Percentiles rank a stretch among this genome's conserved stretches.
These are phyloP conservation scores for Intubia oerlemansii DNA, from an alignment of 2,329 filamentous ascomycete species.

Conservation along the genomic window DNA sequence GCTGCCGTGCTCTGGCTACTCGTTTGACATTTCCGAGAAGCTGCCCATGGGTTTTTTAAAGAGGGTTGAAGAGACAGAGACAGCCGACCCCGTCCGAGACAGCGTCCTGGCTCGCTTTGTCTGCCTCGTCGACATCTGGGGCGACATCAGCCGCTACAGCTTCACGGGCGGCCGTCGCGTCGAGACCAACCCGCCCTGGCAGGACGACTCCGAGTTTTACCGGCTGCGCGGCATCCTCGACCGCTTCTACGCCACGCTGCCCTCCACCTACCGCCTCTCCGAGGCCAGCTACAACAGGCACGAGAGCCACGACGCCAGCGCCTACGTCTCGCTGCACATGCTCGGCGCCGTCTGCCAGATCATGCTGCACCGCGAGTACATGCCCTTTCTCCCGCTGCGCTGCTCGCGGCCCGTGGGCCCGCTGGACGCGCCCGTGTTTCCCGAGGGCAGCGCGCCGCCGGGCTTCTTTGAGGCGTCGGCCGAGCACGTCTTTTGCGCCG, in stretches of 20 bases:
- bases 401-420: conserved; percentile 28
- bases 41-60: conserved; percentile 29
- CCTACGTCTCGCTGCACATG: conserved; percentile 46
- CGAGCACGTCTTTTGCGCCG: conserved; percentile 38
- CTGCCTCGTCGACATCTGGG: conserved; percentile 36
- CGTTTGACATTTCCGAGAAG: conserved; percentile 39
- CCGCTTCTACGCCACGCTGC: conserved; percentile 30
- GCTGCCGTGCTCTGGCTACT: conserved; percentile 43
- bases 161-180: conserved; percentile 28
- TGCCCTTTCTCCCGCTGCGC: conserved; percentile 42
- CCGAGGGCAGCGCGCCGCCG: conserved; percentile 22
- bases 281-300: conserved; percentile 42
- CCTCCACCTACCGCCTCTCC: conserved; percentile 33
- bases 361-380: conserved; percentile 46
- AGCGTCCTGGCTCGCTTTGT: conserved; percentile 31
- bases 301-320: conserved; percentile 38
- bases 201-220: conserved; percentile 27
- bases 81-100: conserved; percentile 12
- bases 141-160: conserved; percentile 34
- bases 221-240: conserved; percentile 28
- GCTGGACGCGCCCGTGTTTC: conserved; percentile 34
- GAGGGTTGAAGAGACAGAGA: neutral
- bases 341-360: conserved; percentile 43
- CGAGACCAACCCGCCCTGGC: conserved; percentile 35
- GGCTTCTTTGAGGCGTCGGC: conserved; percentile 44